Conservation (phyloP, 2,329 filamentous ascomycete genomes). For the Penicillium digitatum region DNA sequence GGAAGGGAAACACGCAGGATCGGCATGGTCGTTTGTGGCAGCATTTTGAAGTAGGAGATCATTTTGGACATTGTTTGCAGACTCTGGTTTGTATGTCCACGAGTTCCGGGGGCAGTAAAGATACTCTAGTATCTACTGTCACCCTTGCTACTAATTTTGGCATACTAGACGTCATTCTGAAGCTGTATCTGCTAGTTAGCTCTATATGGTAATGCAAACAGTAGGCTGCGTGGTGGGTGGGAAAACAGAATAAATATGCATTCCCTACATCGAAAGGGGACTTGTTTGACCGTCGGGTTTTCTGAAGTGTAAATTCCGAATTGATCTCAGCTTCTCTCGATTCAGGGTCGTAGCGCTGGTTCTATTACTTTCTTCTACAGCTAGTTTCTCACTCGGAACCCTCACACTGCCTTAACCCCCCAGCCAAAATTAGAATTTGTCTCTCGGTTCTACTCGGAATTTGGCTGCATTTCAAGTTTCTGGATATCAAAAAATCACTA, state of each 20-base stretch:
- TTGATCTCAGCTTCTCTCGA: not conserved
- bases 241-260: not conserved
- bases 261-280: not conserved
- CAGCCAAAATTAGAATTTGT: too few relatives aligned
- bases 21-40: not conserved
- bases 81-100: slow-evolving; percentile 4
- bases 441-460: too few relatives aligned
- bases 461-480: too few relatives aligned
- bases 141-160: not conserved
- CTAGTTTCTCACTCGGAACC: not conserved
- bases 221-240: not conserved
- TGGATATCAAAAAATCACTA: too few relatives aligned
- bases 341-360: not conserved
- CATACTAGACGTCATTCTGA: not conserved
- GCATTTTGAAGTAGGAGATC: slow-evolving; percentile 4
- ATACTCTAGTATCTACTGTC: not conserved
- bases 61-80: not conserved
- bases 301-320: not conserved
- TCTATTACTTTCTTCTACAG: not conserved
- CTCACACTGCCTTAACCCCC: too few relatives aligned
- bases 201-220: not conserved
- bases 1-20: slow-evolving; percentile 2
- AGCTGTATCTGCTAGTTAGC: not conserved
- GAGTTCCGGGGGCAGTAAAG: slow-evolving; percentile 2
- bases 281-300: not conserved